phyloP scores from a whole-genome alignment of 768 basidiomycete genomes.

The Trametes elegans region DNA sequence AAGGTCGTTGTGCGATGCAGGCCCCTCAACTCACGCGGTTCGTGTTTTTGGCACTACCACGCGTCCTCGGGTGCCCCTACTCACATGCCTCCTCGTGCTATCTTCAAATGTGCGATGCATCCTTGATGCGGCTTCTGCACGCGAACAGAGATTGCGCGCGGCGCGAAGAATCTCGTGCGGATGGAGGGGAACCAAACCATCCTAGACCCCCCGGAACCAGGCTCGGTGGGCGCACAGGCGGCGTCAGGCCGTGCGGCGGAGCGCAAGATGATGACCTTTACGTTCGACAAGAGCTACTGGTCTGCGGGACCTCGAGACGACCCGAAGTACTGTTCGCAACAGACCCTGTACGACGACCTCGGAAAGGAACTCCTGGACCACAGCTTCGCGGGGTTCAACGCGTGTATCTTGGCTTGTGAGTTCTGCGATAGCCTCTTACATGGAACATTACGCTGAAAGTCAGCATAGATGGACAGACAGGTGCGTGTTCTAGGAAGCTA shows the following conservation, averaged over 20 bases:
- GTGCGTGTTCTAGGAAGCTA: constrained; percentile 41
- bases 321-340: constrained; percentile 87
- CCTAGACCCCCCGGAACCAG: constrained; percentile 83
- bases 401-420: constrained; percentile 98
- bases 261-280: constrained; percentile 86
- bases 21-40: constrained; percentile 93
- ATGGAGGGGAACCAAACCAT: constrained; percentile 95
- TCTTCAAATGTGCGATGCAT: neutral
- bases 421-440: constrained; percentile 23
- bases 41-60: constrained; percentile 28
- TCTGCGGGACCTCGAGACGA: constrained; percentile 90
- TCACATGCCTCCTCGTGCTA: neutral
- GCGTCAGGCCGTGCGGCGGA: constrained; percentile 83
- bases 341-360: constrained; percentile 91
- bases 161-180: constrained; percentile 90
- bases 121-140: neutral
- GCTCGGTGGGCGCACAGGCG: constrained; percentile 50
- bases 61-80: neutral
- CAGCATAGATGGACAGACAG: constrained; percentile 73
- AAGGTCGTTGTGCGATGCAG: constrained; percentile 95
- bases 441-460: constrained; percentile 8
- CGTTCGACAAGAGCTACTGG: constrained; percentile 98
- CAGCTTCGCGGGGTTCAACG: constrained; percentile 95
- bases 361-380: constrained; percentile 95
- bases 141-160: constrained; percentile 78